phyloP scores from a whole-genome alignment of 345 rosid species.

The Populus davidiana region DNA sequence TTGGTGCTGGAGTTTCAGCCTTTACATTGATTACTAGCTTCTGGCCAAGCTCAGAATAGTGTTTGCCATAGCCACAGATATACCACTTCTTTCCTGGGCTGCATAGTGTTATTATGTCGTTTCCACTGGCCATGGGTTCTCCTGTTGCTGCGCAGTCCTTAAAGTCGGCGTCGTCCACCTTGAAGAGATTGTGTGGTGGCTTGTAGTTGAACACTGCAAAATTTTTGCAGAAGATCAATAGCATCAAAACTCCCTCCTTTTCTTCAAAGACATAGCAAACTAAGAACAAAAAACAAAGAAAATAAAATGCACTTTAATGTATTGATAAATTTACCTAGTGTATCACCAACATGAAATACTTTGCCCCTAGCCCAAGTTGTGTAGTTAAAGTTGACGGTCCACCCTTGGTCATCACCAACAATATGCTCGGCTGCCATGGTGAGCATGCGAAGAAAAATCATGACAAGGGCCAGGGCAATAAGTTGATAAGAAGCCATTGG shows the following conservation, averaged over 20 bases:
- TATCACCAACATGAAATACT: slow-evolving; percentile 33
- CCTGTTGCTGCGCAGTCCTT: slow-evolving; percentile 17
- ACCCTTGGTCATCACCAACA: slow-evolving; percentile 34
- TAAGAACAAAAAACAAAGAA: not conserved
- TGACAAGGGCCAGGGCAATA: slow-evolving; percentile 14
- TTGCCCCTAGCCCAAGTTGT: slow-evolving; percentile 33
- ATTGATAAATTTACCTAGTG: slow-evolving; percentile 19
- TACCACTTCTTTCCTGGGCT: slow-evolving; percentile 44
- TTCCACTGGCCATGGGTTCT: slow-evolving; percentile 17
- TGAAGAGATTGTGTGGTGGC: slow-evolving; percentile 34
- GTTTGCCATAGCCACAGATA: slow-evolving; percentile 36
- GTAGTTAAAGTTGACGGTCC: slow-evolving; percentile 26
- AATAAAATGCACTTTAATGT: not conserved
- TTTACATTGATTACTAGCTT: slow-evolving; percentile 35
- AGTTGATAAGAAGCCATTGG: slow-evolving; percentile 28
- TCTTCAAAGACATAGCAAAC: not conserved
- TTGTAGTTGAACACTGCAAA: slow-evolving; percentile 37
- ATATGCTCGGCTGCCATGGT: slow-evolving; percentile 24
- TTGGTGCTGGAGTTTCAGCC: slow-evolving; percentile 4
- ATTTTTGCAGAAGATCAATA: not conserved
- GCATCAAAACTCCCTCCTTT: not conserved
- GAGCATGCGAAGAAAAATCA: slow-evolving; percentile 25
- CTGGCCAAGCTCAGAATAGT: slow-evolving; percentile 23
- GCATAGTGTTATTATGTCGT: slow-evolving; percentile 31
- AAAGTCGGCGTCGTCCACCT: slow-evolving; percentile 29